These are phyloP conservation scores for Leptomonas pyrrhocoris DNA, from an alignment of 208 protist genomes.

Conservation along the genomic window DNA sequence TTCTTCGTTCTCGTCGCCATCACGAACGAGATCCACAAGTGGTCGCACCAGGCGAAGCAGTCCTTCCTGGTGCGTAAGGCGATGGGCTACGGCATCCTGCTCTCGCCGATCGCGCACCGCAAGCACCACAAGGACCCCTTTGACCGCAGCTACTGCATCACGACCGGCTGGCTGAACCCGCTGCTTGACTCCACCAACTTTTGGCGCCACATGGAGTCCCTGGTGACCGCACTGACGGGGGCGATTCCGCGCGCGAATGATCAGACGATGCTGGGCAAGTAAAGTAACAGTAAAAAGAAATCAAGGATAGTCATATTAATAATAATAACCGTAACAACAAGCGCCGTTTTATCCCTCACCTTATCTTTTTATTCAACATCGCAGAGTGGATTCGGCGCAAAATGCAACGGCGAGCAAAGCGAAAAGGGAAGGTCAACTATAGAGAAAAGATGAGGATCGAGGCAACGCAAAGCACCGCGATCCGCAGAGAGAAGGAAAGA, in stretches of 20 bases:
- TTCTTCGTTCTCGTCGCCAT: conserved; percentile 84
- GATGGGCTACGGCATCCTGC: conserved; percentile 78
- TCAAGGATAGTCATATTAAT: no score
- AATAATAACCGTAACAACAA: no score
- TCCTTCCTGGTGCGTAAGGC: conserved; percentile 58
- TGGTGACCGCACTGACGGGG: conserved; percentile 84
- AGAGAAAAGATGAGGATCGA: no score
- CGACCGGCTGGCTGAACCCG: conserved; percentile 94
- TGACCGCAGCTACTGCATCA: conserved; percentile 95
- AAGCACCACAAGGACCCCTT: conserved; percentile 92
- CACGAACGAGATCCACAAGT: conserved; percentile 96
- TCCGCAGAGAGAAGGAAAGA: no score
- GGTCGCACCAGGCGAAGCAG: conserved; percentile 87
- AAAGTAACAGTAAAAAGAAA: conserved; percentile 25
- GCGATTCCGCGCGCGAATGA: conserved; percentile 85
- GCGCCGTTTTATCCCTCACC: no score
- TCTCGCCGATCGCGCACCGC: conserved; percentile 86
- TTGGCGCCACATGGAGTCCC: conserved; percentile 83
- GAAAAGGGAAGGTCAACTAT: not conserved
- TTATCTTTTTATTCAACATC: no score
- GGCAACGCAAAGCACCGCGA: no score
- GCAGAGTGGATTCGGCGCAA: no score
- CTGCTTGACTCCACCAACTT: conserved; percentile 87
- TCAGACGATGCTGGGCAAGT: conserved; percentile 77
- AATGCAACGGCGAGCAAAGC: no score